Conservation (phyloP, 805 yeast genomes). For the Candida caryicola region DNA sequence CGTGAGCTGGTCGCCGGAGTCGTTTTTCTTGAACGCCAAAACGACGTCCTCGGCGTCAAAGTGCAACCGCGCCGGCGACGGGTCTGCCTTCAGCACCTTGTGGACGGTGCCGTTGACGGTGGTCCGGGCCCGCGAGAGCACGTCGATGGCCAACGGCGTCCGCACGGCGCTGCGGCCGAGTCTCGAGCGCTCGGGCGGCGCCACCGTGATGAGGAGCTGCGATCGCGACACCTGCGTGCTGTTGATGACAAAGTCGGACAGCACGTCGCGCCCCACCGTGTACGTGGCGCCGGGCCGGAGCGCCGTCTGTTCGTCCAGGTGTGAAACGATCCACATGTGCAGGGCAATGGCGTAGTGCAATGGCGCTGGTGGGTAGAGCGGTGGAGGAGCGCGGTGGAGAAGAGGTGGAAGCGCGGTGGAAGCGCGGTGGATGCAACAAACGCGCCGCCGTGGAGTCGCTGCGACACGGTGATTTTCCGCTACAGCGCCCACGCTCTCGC, state of each 20-base stretch:
- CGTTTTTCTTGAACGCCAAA: constrained; percentile 7
- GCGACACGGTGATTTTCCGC: too few relatives aligned
- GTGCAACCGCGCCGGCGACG: constrained; percentile 6
- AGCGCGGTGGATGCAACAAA: too few relatives aligned
- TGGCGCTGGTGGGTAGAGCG: too few relatives aligned
- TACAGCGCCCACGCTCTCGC: too few relatives aligned
- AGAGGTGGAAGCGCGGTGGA: too few relatives aligned
- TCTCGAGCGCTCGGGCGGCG: constrained; percentile 6
- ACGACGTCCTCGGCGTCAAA: constrained; percentile 10
- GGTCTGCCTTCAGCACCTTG: constrained; percentile 16
- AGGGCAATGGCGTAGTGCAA: too few relatives aligned
- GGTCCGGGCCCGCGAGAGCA: constrained; percentile 31
- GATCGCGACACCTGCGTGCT: constrained; percentile 31
- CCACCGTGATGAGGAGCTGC: constrained; percentile 22
- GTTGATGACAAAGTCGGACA: constrained; percentile 24
- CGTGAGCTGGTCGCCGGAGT: constrained; percentile 6
- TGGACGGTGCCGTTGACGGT: constrained; percentile 24
- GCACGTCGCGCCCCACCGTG: constrained; percentile 29
- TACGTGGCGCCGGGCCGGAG: constrained; percentile 12
- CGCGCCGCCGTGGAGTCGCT: too few relatives aligned
- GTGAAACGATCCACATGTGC: background rate
- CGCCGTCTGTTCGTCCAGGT: background rate
- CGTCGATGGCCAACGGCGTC: constrained; percentile 19
- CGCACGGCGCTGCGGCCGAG: constrained; percentile 1
- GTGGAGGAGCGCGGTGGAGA: too few relatives aligned